Base-by-base conservation (phyloP, 78 protist genomes). In the Corallochytrium limacisporum region DNA sequence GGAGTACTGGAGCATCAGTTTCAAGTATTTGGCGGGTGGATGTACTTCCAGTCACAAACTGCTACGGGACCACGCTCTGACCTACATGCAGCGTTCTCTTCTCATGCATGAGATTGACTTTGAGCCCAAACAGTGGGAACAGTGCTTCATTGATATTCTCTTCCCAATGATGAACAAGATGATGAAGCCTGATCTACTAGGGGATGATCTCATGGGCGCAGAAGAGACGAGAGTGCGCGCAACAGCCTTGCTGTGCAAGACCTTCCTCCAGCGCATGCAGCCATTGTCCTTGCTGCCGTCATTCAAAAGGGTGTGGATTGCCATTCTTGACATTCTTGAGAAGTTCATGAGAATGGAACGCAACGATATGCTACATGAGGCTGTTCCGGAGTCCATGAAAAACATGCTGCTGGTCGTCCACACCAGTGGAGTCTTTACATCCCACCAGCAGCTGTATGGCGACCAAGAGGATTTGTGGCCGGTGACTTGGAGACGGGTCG, bases 401-500 rank as follows among this genome's bases (percentile, higher is more conserved):
- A 79, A 74, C 67, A 65, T 74, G 65, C 65, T 79, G 7, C 77
- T 79, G 8, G 85, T 79, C 20, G 66, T 79, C 76, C 38, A 28
- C n/a, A 51, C 70, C 16, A 24, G 46, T 7, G 79, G 66, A 18
- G 38, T 59, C 12, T 26, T 72, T n/a, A n/a, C n/a, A n/a, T n/a
- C n/a, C n/a, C n/a, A n/a, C n/a, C n/a, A n/a, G n/a, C n/a, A n/a
- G n/a, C n/a, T n/a, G n/a, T n/a, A n/a, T n/a, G n/a, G n/a, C n/a
- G n/a, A n/a, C n/a, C n/a, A n/a, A n/a, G n/a, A n/a, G n/a, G n/a
- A n/a, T n/a, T n/a, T n/a, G n/a, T n/a, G n/a, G n/a, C n/a, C n/a
- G n/a, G n/a, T n/a, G n/a, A n/a, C n/a, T n/a, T n/a, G n/a, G n/a
- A n/a, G n/a, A n/a, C n/a, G n/a, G n/a, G n/a, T n/a, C n/a, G n/a